Conservation (phyloP, 805 yeast genomes). For the Komagataella pseudopastoris region DNA sequence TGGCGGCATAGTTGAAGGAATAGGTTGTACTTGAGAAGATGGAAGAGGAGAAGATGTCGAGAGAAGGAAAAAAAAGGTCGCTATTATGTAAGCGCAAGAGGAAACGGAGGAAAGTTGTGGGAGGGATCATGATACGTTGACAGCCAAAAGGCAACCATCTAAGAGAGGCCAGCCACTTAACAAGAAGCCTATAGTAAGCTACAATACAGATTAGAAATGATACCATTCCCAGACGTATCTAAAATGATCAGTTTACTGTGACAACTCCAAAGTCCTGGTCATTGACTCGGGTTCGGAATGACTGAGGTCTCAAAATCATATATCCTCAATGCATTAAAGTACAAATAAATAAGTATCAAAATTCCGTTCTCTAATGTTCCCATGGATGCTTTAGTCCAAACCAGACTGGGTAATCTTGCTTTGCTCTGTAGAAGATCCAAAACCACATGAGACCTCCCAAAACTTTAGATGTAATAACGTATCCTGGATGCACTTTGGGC, state of each 20-base stretch:
- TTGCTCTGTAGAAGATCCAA: conserved; percentile 72
- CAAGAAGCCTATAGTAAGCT: neutral
- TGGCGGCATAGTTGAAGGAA: neutral
- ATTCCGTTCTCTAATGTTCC: conserved; percentile 14
- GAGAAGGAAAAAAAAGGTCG: neutral
- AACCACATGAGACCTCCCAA: conserved; percentile 86
- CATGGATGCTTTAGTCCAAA: conserved; percentile 31
- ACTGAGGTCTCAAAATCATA: neutral
- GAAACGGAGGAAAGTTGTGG: neutral
- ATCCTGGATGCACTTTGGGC: conserved; percentile 49
- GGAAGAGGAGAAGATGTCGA: neutral
- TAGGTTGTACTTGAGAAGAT: neutral
- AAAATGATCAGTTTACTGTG: neutral
- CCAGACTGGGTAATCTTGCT: conserved; percentile 58
- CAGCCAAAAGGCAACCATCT: neutral
- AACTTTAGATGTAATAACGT: conserved; percentile 46
- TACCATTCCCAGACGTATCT: neutral
- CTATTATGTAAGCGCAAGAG: neutral
- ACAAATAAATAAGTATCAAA: neutral
- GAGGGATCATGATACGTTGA: neutral
- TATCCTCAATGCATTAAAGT: neutral
- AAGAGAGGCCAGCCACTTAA: neutral
- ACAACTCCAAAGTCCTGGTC: neutral
- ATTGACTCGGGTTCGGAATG: neutral
- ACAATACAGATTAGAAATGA: too few species aligned